Evolutionary conservation across 345 rosid genomes (phyloP).

Genomic region (Erysimum cheiranthoides): DNA sequence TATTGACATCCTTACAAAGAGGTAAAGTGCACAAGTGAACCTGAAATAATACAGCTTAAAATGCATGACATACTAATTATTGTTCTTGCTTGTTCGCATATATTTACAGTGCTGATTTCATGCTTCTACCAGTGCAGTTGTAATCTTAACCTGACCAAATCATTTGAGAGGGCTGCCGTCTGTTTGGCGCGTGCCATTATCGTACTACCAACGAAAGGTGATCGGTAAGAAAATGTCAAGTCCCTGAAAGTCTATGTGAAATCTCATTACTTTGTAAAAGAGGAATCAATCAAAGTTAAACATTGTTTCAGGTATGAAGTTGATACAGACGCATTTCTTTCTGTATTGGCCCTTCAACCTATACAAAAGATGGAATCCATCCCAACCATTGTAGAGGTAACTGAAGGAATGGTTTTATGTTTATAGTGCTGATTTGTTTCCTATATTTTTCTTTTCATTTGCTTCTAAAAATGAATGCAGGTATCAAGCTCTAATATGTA

Average conservation of each 20-base stretch:
- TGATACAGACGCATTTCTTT: conserved; percentile 89
- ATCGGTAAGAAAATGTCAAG: conserved; percentile 56
- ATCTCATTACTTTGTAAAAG: not conserved
- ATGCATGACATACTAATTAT: not conserved
- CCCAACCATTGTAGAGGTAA: conserved; percentile 95
- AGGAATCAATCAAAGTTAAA: conserved; percentile 43
- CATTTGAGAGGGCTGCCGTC: conserved; percentile 94
- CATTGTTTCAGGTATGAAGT: conserved; percentile 77
- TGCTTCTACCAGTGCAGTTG: conserved; percentile 69
- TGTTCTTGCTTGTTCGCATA: not conserved
- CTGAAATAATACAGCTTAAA: not conserved
- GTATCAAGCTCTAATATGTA: conserved; percentile 75
- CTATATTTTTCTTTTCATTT: conserved; percentile 13
- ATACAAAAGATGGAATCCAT: conserved; percentile 69
- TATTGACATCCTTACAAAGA: conserved; percentile 87
- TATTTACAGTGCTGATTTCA: conserved; percentile 31
- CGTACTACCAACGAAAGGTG: conserved; percentile 81
- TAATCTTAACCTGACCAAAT: conserved; percentile 86
- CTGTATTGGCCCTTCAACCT: conserved; percentile 93
- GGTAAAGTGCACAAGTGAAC: conserved; percentile 48
- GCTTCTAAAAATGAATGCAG: conserved; percentile 53
- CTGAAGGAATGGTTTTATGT: conserved; percentile 16
- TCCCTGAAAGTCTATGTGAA: not conserved
- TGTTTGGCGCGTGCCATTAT: conserved; percentile 87
- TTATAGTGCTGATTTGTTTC: conserved; percentile 8